These are phyloP conservation scores for Solanum stenotomum DNA, from an alignment of 257 asterid genomes.

Conservation along the genomic window DNA sequence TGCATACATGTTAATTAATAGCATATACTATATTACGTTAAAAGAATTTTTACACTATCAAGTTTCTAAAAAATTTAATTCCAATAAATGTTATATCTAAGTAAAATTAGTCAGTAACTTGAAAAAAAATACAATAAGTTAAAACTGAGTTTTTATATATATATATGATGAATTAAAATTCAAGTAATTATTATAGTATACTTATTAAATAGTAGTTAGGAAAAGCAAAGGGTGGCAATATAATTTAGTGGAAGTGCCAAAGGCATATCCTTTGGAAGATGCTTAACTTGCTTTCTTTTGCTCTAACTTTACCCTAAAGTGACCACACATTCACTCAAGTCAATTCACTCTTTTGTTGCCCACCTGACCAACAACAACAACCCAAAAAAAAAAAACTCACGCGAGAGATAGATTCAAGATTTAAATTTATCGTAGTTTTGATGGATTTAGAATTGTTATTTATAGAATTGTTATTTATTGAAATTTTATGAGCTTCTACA, in stretches of 20 bases:
- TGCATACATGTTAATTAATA: too few species aligned
- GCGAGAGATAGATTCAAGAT: rapidly evolving
- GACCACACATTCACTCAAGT: slow-evolving; percentile 19
- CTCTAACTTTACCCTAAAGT: slow-evolving; percentile 28
- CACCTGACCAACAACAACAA: slow-evolving; percentile 10
- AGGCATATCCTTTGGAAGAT: slow-evolving; percentile 43
- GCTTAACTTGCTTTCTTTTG: slow-evolving; percentile 20
- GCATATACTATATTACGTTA: background rate
- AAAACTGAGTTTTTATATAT: background rate
- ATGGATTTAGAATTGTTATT: background rate
- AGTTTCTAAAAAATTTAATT: background rate
- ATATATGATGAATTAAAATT: background rate
- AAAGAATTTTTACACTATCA: background rate
- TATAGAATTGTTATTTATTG: background rate
- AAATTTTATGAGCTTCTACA: background rate
- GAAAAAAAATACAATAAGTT: background rate
- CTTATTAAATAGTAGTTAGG: background rate
- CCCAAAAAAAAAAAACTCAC: background rate
- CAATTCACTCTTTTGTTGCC: slow-evolving; percentile 31
- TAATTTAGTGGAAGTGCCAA: slow-evolving; percentile 3
- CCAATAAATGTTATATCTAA: background rate
- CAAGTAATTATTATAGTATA: background rate
- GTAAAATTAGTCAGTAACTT: background rate
- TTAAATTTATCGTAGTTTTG: background rate
- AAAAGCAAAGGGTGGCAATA: background rate